Evolutionary conservation across 345 rosid species (phyloP), one percentile per base, ranked within the genome.

Genomic region (Angophora floribunda): DNA sequence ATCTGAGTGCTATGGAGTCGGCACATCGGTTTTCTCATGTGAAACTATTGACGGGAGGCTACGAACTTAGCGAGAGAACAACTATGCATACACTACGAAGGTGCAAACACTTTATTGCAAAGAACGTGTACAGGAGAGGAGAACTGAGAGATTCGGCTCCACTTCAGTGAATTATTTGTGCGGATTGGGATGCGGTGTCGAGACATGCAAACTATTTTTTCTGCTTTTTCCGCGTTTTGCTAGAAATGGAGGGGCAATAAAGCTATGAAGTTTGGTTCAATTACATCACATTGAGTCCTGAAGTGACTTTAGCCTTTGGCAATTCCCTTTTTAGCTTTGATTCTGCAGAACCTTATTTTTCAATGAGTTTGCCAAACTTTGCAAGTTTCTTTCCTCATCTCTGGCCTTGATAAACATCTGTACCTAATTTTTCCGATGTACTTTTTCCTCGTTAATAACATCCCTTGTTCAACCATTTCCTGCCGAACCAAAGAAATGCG

Each of bases 121-220:
- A 70, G 78, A 70, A 17, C 41, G 47, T 5, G 47, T 17, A 9
- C 47, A 36, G 10, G 47, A 36, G 80, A 9, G 13, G 47, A 17
- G 80, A 70, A 19, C 47, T 19, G 26, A 36, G 26, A 17, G 9
- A 1, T 36, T 36, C 47, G 7, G 47, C 80, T 44, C 45, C 7
- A 0, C 26, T 19, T 5, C 26, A 41, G 24, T 6, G 26, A 70
- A 17, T 1, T 70, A 17, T 32, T 1, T 36, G 45, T 4, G 13
- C 4, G 4, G 47, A 41, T 11, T 13, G 47, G 47, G 44, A 36
- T 3, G 80, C 2, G 13, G 24, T 6, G 9, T 67, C 3, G 26
- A 67, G 45, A 32, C 11, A 36, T 1, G 26, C 26, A 44, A 5
- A 17, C 47, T 17, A 9, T 17, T 70, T 36, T 47, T 70, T 36